Conservation (phyloP, 73 alveolate species). For the Tetrahymena borealis region DNA sequence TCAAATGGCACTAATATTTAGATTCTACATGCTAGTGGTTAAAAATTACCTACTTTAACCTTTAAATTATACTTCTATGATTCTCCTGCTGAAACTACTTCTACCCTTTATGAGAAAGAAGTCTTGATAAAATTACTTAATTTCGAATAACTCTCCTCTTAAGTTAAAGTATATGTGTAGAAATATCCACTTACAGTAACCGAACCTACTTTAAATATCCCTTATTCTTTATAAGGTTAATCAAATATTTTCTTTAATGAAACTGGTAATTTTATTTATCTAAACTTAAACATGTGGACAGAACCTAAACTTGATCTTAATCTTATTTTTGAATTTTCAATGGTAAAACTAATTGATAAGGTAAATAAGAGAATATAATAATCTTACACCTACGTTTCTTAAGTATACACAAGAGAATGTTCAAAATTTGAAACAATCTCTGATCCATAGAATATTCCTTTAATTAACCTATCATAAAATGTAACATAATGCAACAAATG, state of each 20-base stretch:
- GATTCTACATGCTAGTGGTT: neutral
- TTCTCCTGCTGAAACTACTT: neutral
- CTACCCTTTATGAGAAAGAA: neutral
- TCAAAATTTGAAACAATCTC: neutral
- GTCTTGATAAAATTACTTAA: neutral
- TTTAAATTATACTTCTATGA: neutral
- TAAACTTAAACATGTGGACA: neutral
- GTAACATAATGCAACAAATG: neutral
- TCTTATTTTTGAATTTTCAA: neutral
- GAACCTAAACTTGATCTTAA: neutral
- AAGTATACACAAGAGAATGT: neutral
- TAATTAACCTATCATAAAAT: neutral
- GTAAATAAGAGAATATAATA: neutral
- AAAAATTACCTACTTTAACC: neutral
- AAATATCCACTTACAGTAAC: neutral
- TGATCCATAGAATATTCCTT: neutral
- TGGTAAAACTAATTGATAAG: neutral
- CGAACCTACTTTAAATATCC: neutral
- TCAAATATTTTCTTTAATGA: neutral
- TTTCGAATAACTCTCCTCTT: neutral
- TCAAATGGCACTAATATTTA: neutral
- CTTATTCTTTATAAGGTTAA: neutral
- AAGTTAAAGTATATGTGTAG: neutral
- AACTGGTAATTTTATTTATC: neutral
- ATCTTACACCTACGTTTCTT: neutral